Percentiles rank a stretch among this genome's conserved stretches.
Conservation (phyloP, 78 protist species). For the Trichosphaerium sp. region DNA sequence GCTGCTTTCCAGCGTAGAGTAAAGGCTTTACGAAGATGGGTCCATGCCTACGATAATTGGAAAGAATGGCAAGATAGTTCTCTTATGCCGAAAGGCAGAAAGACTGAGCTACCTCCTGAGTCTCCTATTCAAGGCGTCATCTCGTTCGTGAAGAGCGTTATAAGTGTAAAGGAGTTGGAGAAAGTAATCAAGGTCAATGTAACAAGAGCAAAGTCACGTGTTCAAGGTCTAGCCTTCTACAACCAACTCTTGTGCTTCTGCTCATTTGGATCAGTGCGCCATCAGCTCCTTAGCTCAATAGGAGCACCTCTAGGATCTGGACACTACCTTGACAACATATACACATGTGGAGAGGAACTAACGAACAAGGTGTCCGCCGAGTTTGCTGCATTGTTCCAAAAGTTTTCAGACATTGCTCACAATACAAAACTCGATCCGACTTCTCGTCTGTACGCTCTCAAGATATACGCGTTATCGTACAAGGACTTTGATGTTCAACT, state of each 20-base stretch:
- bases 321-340: neutral
- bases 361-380: neutral
- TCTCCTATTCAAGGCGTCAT: neutral
- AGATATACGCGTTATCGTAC: neutral
- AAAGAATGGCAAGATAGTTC: too few relatives aligned
- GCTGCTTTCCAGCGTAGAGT: neutral
- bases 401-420: neutral
- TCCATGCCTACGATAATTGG: neutral
- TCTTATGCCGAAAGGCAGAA: too few relatives aligned
- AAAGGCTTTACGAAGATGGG: neutral
- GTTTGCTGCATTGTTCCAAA: neutral
- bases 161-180: neutral
- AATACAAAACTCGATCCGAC: neutral
- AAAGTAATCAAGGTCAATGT: neutral
- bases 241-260: neutral
- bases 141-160: neutral
- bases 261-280: neutral
- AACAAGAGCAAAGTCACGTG: neutral
- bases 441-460: neutral
- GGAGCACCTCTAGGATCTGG: neutral
- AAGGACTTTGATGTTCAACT: neutral
- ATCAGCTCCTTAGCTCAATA: neutral
- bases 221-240: neutral
- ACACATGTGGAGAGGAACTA: neutral
- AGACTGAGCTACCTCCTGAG: neutral